phyloP scores from a whole-genome alignment of 1,139 yeast genomes.

The Saccharomyces pastorianus region DNA sequence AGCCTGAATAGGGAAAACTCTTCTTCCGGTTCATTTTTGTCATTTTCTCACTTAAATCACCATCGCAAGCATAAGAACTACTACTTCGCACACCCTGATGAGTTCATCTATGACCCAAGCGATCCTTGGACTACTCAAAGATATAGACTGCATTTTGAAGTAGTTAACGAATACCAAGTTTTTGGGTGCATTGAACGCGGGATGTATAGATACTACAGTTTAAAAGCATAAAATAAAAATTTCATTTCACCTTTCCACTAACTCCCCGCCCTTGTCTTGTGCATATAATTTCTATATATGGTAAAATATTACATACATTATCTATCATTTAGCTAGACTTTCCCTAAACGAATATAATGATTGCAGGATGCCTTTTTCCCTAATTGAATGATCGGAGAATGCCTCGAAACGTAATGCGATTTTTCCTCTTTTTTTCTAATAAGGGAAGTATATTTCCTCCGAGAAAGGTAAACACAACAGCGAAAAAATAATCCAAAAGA shows the following conservation, averaged over 20 bases:
- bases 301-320: neutral
- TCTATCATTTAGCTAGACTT: neutral
- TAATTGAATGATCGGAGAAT: neutral
- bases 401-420: neutral
- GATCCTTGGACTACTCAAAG: conserved; percentile 21
- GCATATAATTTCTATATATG: neutral
- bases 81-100: conserved; percentile 19
- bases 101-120: conserved; percentile 22
- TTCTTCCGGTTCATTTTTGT: conserved; percentile 1
- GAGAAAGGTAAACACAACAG: neutral
- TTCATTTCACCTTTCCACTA: neutral
- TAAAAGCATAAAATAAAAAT: conserved; percentile 29
- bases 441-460: neutral
- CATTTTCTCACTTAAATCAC: neutral
- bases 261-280: neutral
- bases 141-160: conserved; percentile 24
- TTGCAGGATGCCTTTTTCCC: neutral
- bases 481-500: neutral
- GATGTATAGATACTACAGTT: conserved; percentile 56
- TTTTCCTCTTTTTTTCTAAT: neutral
- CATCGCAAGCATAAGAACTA: conserved; percentile 11
- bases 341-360: neutral
- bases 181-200: conserved; percentile 72
- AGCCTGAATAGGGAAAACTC: neutral
- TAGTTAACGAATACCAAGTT: conserved; percentile 39